Percentiles rank a stretch among this genome's conserved stretches.
These are phyloP conservation scores for Ulmus americana DNA, from an alignment of 331 rosid genomes.

Conservation along the genomic window DNA sequence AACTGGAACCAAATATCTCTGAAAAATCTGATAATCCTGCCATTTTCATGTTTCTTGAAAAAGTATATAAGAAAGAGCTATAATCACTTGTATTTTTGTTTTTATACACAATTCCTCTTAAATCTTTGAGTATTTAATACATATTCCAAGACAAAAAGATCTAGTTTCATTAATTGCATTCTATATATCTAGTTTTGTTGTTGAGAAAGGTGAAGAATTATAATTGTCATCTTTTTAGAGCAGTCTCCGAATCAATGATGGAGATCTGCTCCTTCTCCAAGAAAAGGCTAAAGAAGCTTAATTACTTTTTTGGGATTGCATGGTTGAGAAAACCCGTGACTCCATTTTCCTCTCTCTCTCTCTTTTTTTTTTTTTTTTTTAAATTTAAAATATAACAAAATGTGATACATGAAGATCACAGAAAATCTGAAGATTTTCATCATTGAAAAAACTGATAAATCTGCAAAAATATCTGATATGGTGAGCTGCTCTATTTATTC, in stretches of 20 bases:
- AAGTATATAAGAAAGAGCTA: conserved; percentile 1
- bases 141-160: neutral
- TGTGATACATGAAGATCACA: conserved; percentile 32
- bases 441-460: conserved; percentile 54
- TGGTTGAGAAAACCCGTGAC: conserved; percentile 47
- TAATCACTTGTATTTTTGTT: conserved; percentile 15
- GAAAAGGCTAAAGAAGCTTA: conserved; percentile 34
- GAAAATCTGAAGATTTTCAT: conserved; percentile 38
- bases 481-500: conserved; percentile 36
- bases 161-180: neutral
- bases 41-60: conserved; percentile 35
- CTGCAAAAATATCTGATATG: conserved; percentile 46
- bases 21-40: conserved; percentile 39
- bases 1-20: conserved; percentile 31
- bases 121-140: too few relatives aligned
- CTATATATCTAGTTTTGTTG: conserved; percentile 1
- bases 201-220: conserved; percentile 11
- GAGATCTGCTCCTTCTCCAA: conserved; percentile 38
- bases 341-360: conserved; percentile 13
- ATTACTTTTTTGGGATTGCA: conserved; percentile 29
- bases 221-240: neutral
- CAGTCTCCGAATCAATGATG: conserved; percentile 62
- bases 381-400: conserved; percentile 10
- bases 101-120: neutral
- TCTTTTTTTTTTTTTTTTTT: neutral